phyloP scores from a whole-genome alignment of 257 asterid genomes.

The Paraleonurus japonicus region DNA sequence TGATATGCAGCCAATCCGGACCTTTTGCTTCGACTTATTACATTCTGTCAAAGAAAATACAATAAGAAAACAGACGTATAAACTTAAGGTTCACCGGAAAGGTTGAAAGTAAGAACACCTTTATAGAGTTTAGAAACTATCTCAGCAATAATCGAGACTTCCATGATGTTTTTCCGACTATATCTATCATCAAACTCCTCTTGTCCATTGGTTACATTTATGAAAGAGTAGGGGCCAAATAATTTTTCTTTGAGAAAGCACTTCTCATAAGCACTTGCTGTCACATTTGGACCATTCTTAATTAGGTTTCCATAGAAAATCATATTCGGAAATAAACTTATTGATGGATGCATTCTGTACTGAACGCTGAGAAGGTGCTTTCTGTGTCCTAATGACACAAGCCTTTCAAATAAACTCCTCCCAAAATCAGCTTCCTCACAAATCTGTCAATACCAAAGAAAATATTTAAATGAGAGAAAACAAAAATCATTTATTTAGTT shows the following conservation, averaged over 20 bases:
- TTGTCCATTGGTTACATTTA: slow-evolving; percentile 48
- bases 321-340: slow-evolving; percentile 70
- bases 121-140: slow-evolving; percentile 52
- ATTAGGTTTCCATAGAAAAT: slow-evolving; percentile 56
- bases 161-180: slow-evolving; percentile 51
- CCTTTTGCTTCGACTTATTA: slow-evolving; percentile 35
- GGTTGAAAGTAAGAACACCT: slow-evolving; percentile 30
- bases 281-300: slow-evolving; percentile 55
- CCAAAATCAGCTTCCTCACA: slow-evolving; percentile 55
- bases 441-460: slow-evolving; percentile 35
- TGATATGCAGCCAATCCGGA: slow-evolving; percentile 75
- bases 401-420: slow-evolving; percentile 77
- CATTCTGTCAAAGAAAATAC: slow-evolving; percentile 36
- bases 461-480: neutral
- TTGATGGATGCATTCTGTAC: slow-evolving; percentile 84
- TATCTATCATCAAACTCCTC: slow-evolving; percentile 43
- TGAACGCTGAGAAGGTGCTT: slow-evolving; percentile 67
- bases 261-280: slow-evolving; percentile 30
- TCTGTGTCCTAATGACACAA: slow-evolving; percentile 48
- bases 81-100: neutral
- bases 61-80: neutral
- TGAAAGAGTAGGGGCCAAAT: slow-evolving; percentile 69
- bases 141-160: slow-evolving; percentile 53
- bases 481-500: neutral
- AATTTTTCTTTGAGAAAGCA: slow-evolving; percentile 43